Evolutionary conservation across 176 grass and related monocot genomes (phyloP).

Genomic region (Ananas comosus): DNA sequence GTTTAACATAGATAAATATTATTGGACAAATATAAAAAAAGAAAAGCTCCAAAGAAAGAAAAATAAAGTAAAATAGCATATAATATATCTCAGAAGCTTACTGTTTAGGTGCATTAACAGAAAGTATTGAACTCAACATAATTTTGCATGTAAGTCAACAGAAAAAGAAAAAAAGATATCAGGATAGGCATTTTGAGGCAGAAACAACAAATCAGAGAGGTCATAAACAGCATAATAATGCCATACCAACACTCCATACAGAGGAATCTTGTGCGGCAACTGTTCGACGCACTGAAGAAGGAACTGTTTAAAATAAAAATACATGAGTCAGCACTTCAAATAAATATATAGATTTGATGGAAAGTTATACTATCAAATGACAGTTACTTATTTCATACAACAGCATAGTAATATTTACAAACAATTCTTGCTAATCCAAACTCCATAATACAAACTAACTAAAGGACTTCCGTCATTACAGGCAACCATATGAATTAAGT

Average conservation of each 20-base stretch:
- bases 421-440: no score
- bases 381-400: not conserved
- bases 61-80: not conserved
- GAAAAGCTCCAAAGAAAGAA: not conserved
- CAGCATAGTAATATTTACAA: no score
- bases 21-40: no score
- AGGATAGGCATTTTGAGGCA: not conserved
- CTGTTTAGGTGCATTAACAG: not conserved
- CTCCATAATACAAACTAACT: no score
- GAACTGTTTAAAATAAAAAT: conserved; percentile 48
- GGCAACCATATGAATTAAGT: no score
- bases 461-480: no score
- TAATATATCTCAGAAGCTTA: not conserved
- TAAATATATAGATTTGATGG: not conserved
- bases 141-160: not conserved
- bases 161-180: not conserved
- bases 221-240: conserved; percentile 3
- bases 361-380: not conserved
- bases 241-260: conserved; percentile 92
- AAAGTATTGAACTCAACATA: not conserved
- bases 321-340: conserved; percentile 32
- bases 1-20: no score
- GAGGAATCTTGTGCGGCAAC: conserved; percentile 92
- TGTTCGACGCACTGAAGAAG: conserved; percentile 84
- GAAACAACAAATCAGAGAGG: not conserved